Evolutionary conservation across 331 rosid species (phyloP), one percentile per base, ranked within the genome.

Genomic region (Quercus phellos): DNA sequence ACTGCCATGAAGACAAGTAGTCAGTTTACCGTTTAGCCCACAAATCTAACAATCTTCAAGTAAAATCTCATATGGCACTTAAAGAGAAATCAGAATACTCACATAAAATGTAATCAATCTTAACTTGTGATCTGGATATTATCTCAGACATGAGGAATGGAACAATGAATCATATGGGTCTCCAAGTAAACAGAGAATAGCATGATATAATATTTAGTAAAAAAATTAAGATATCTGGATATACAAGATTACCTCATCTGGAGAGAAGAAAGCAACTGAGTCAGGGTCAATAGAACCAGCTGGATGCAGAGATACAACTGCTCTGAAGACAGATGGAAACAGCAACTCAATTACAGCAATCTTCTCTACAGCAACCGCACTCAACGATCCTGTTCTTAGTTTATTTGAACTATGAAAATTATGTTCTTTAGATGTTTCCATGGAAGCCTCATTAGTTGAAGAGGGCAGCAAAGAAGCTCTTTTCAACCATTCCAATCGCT

Each of bases 221-320:
- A 34, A n/a, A 3, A 5, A 43, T n/a, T 34, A 2, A 66, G 16
- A 34, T 66, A 66, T 32, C 27, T 24, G 4, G 51, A 2, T 29
- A 66, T 32, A 66, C 50, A 32, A 34, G 22, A 34, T 18, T 80
- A 90, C 98, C 98, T 94, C 99, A 10, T 92, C 94, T 2, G 99
- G 97, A 77, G 99, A 83, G 84, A 92, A 94, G 90, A 94, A 92
- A 71, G 99, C 97, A 22, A 90, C 90, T 43, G 94, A 92, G 85
- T 92, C 96, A 68, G 99, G 97, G 63, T 86, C 89, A 35, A 77
- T 81, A 59, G 95, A 94, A 67, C 96, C 96, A 76, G 90, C 92
- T 74, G 96, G 93, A 90, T 92, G 97, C 81, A 94, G 81, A 38
- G 97, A 92, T 51, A 94, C 85, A 55, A 92, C 85, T 74, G 90